phyloP scores from a whole-genome alignment of 306 rosid species.

The Alnus glutinosa region DNA sequence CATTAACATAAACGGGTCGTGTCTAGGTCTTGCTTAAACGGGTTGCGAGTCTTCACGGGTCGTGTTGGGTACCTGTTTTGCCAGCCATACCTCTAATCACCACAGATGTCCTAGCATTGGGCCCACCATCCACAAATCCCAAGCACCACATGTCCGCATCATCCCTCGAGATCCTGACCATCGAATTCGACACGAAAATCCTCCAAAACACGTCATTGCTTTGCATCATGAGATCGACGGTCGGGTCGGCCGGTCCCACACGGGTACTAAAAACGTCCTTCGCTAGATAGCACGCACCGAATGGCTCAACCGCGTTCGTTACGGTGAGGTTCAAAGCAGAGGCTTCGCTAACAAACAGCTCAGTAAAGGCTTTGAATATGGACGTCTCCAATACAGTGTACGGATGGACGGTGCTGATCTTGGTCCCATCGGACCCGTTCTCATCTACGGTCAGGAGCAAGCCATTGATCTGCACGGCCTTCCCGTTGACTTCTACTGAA shows the following conservation, averaged over 20 bases:
- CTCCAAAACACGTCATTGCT: conserved; percentile 52
- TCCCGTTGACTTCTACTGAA: conserved; percentile 34
- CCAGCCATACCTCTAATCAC: conserved; percentile 81
- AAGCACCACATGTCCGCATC: conserved; percentile 51
- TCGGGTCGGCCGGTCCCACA: conserved; percentile 57
- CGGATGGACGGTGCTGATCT: conserved; percentile 33
- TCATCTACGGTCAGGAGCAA: conserved; percentile 31
- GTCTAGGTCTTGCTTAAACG: too few relatives aligned
- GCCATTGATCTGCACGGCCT: conserved; percentile 15
- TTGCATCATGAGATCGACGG: conserved; percentile 53
- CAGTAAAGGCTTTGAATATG: conserved; percentile 19
- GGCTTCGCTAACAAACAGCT: too few relatives aligned
- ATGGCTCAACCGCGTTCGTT: too few relatives aligned
- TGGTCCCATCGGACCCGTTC: conserved; percentile 41
- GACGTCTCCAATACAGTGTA: conserved; percentile 36
- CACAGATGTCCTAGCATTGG: conserved; percentile 35
- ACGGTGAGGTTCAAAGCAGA: too few relatives aligned
- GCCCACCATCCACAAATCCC: conserved; percentile 60
- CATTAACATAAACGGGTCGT: too few relatives aligned
- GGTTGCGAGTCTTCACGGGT: too few relatives aligned
- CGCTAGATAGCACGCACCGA: too few relatives aligned
- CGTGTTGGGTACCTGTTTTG: too few relatives aligned
- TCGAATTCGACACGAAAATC: conserved; percentile 53
- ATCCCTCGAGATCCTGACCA: conserved; percentile 45
- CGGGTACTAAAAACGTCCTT: too few relatives aligned